These are phyloP conservation scores for Cajanus cajan DNA, from an alignment of 306 rosid species.

Conservation along the genomic window DNA sequence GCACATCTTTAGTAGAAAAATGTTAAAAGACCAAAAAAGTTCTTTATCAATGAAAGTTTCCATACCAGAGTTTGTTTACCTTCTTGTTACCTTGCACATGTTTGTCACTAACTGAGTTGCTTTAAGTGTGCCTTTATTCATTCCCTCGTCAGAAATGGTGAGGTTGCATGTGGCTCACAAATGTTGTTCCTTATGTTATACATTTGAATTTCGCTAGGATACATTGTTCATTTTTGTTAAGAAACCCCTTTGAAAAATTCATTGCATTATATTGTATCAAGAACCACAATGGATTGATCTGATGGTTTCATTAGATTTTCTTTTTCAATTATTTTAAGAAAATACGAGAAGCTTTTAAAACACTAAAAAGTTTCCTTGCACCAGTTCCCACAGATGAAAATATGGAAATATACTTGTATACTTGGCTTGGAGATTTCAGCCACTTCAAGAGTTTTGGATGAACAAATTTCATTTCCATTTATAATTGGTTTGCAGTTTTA, in stretches of 20 bases:
- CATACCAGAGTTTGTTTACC: slow-evolving; percentile 71
- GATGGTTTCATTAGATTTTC: slow-evolving; percentile 71
- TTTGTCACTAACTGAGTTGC: slow-evolving; percentile 77
- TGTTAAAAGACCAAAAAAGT: neutral
- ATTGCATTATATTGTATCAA: slow-evolving; percentile 74
- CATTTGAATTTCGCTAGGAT: slow-evolving; percentile 80
- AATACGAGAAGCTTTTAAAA: slow-evolving; percentile 68
- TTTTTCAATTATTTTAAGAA: slow-evolving; percentile 68
- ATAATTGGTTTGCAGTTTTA: neutral
- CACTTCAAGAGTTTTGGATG: slow-evolving; percentile 59
- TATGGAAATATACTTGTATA: slow-evolving; percentile 73
- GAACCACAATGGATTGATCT: slow-evolving; percentile 52
- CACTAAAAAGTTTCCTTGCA: slow-evolving; percentile 51
- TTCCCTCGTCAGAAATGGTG: slow-evolving; percentile 85
- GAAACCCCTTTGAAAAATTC: slow-evolving; percentile 77
- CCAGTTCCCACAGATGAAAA: slow-evolving; percentile 72
- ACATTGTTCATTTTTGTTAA: slow-evolving; percentile 69
- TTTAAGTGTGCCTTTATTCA: slow-evolving; percentile 71
- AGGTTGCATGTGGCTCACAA: slow-evolving; percentile 75
- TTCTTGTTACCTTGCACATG: slow-evolving; percentile 86
- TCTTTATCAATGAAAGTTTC: slow-evolving; percentile 51
- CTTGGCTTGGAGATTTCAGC: slow-evolving; percentile 81
- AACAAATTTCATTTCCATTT: slow-evolving; percentile 26
- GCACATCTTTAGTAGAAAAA: neutral
- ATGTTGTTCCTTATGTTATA: slow-evolving; percentile 68